Conservation (phyloP, 768 basidiomycete species). For the Kwoniella pini region DNA sequence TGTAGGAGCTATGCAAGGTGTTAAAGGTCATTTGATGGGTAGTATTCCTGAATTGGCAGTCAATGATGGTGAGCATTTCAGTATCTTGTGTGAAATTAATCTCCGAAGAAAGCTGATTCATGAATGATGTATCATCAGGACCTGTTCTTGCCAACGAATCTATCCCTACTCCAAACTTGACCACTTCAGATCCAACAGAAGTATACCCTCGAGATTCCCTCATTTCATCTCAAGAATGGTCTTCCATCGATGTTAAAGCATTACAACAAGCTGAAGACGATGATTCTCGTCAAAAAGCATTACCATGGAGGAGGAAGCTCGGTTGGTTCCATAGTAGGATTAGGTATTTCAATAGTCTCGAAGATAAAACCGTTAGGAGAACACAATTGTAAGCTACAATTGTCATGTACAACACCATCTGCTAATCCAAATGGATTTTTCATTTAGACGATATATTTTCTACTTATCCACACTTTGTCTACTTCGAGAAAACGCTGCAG, state of each 20-base stretch:
- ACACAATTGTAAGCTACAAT: constrained; percentile 62
- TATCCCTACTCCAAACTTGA: constrained; percentile 71
- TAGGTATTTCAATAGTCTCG: constrained; percentile 30
- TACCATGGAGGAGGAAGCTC: constrained; percentile 63
- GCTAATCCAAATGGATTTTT: no score
- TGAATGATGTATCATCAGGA: no score
- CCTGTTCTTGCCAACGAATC: constrained; percentile 59
- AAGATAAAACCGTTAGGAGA: constrained; percentile 30
- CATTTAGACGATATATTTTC: constrained; percentile 60
- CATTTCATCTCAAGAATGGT: constrained; percentile 79
- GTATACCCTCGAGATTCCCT: constrained; percentile 63
- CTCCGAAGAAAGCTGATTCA: background rate
- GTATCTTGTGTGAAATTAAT: background rate
- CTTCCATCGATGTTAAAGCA: constrained; percentile 63
- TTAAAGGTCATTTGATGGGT: constrained; percentile 76
- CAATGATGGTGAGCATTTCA: constrained; percentile 62
- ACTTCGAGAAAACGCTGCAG: constrained; percentile 24
- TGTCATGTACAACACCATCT: background rate
- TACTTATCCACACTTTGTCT: constrained; percentile 82
- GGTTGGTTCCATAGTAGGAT: constrained; percentile 67
- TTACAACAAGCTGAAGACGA: constrained; percentile 62
- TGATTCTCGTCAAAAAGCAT: constrained; percentile 60
- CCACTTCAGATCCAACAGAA: constrained; percentile 70
- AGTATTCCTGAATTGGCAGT: constrained; percentile 76
- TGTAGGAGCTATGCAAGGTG: constrained; percentile 79